A percentile compares a stretch with the other conserved stretches of the same genome.
phyloP scores from a whole-genome alignment of 176 grass and related monocot species.

The Cymbopogon citratus region DNA sequence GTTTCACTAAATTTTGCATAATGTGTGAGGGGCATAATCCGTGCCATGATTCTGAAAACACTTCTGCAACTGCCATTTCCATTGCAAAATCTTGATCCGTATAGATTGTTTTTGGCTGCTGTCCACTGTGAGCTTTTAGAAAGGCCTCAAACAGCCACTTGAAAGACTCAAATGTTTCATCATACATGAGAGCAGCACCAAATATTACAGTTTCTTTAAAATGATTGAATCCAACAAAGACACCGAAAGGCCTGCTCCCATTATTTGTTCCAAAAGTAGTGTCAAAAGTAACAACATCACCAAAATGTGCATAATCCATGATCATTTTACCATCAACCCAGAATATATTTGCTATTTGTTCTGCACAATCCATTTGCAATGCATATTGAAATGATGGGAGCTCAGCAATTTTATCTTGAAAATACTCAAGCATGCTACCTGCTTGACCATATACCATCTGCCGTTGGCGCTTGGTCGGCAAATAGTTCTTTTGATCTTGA shows the following conservation, averaged over 20 bases:
- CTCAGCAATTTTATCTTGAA: slow-evolving; percentile 8
- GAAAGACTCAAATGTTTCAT: slow-evolving; percentile 1
- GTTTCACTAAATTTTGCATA: neutral
- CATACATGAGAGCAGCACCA: slow-evolving; percentile 7
- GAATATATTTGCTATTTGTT: neutral
- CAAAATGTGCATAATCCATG: slow-evolving; percentile 5
- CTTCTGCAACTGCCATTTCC: neutral
- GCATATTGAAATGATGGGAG: neutral
- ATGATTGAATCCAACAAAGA: slow-evolving; percentile 3
- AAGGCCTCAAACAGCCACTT: slow-evolving; percentile 4
- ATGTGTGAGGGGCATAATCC: neutral
- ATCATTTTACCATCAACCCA: slow-evolving; percentile 16
- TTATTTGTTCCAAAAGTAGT: neutral
- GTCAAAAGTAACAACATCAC: neutral
- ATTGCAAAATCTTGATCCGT: slow-evolving; percentile 4
- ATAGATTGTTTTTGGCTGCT: slow-evolving; percentile 13
- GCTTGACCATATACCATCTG: slow-evolving; percentile 8
- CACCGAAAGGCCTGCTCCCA: neutral
- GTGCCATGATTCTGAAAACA: slow-evolving; percentile 1
- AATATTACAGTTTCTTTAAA: slow-evolving; percentile 13
- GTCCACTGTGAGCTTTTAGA: neutral
- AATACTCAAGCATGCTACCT: slow-evolving; percentile 2
- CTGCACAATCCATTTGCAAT: slow-evolving; percentile 6
- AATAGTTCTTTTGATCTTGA: neutral
- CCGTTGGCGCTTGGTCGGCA: neutral